Conservation (phyloP, 495 filamentous ascomycete genomes). For the Penicillium waksmanii region DNA sequence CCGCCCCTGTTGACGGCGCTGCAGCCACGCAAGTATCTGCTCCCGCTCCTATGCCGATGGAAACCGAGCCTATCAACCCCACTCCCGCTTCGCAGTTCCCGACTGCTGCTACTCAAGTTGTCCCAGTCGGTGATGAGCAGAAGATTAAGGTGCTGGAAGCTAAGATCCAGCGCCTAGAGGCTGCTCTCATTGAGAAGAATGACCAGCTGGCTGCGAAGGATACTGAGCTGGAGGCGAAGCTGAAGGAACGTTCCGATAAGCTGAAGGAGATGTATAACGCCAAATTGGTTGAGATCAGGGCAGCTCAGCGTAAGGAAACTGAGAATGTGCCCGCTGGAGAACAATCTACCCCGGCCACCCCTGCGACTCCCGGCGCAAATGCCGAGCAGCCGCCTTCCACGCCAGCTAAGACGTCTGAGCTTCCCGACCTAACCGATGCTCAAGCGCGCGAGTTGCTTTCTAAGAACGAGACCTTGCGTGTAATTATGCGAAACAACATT, state of each 20-base stretch:
- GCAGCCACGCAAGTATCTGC: constrained; percentile 10
- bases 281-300: constrained; percentile 65
- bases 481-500: constrained; percentile 70
- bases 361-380: constrained; percentile 38
- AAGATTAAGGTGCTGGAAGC: constrained; percentile 47
- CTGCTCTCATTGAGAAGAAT: constrained; percentile 53
- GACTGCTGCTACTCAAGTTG: constrained; percentile 27
- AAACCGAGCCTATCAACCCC: constrained; percentile 35
- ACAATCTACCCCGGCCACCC: constrained; percentile 20
- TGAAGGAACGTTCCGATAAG: constrained; percentile 68
- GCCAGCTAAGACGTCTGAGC: constrained; percentile 34
- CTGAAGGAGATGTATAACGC: constrained; percentile 73
- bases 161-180: constrained; percentile 53
- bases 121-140: constrained; percentile 32
- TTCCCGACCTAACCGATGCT: constrained; percentile 53
- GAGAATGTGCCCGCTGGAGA: constrained; percentile 68
- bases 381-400: constrained; percentile 40
- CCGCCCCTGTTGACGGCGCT: constrained; percentile 18
- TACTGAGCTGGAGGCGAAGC: constrained; percentile 55
- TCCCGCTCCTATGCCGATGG: constrained; percentile 12
- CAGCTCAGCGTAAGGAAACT: constrained; percentile 60
- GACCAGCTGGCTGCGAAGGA: constrained; percentile 39
- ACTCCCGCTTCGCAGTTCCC: constrained; percentile 47
- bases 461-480: constrained; percentile 65
- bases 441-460: constrained; percentile 67